Percentiles rank a stretch among this genome's conserved stretches.
phyloP scores from a whole-genome alignment of 2,329 filamentous ascomycete genomes.

The Ceratocystis colombiana region DNA sequence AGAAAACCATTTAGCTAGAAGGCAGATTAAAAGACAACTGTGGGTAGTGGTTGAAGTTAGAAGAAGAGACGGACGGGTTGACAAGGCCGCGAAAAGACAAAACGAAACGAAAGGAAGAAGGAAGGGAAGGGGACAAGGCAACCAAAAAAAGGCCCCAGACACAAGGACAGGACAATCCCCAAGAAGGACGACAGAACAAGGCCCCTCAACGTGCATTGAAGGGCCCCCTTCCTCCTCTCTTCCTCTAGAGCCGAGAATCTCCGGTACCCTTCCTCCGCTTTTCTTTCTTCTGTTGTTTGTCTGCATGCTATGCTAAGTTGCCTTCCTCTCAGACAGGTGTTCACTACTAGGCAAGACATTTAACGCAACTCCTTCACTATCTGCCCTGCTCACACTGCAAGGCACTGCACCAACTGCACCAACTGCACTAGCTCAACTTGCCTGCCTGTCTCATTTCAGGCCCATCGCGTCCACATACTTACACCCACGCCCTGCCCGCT shows the following conservation, averaged over 20 bases:
- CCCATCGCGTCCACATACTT: not conserved
- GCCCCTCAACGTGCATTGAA: no score
- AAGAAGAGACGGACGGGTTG: no score
- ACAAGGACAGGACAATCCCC: no score
- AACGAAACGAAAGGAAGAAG: no score
- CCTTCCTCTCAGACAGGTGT: not conserved
- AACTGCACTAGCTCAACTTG: not conserved
- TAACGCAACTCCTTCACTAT: not conserved
- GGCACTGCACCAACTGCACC: not conserved
- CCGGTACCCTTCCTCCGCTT: not conserved
- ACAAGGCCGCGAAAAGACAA: no score
- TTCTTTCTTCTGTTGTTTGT: not conserved
- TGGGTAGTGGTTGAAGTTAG: no score
- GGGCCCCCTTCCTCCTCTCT: not conserved
- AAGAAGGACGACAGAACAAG: no score
- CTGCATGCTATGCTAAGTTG: no score
- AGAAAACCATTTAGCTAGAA: no score
- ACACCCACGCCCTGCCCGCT: constrained; percentile 1
- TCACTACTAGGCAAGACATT: constrained; percentile 7
- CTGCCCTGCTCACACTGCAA: constrained; percentile 5
- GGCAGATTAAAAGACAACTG: no score
- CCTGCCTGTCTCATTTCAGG: constrained; percentile 1
- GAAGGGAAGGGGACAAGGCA: no score
- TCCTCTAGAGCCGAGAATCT: constrained; percentile 1
- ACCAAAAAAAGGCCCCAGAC: no score